Base-by-base conservation (phyloP, 2,329 filamentous ascomycete species). In the Microcyclospora pomicola region DNA sequence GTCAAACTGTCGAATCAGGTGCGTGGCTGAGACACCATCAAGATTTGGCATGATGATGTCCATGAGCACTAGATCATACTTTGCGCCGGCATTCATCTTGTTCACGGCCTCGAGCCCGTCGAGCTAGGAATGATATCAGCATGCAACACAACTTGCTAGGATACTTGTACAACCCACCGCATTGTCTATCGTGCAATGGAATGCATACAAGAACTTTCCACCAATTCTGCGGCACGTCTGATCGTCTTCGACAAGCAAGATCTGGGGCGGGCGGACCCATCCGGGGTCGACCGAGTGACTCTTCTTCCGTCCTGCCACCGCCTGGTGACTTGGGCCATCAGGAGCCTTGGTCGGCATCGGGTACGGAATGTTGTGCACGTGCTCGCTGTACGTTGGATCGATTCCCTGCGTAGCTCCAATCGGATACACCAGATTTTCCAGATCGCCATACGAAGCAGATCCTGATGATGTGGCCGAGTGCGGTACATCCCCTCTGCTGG, bases 341-440 rank as follows among this genome's bases (percentile, higher is more conserved):
- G 65, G 51, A 5, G 70, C 67, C 48, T 81, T 84, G 2, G 82
- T 69, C 12, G 74, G 84, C 61, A 84, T 68, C 7, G 80, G 70
- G 55, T 94, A 96, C 0, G 87, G 85, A 39, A 95, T 92, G 56
- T 93, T 94, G 63, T 88, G 77, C 54, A 95, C 85, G 54, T 95
- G 86, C 51, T 95, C 87, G 49, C 83, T 81, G 55, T 88, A 87
- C 71, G 93, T 91, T 1, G 88, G 87, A 55, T 95, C 87, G 48
- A 95, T 95, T 37, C 87, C 87, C 47, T 92, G 83, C 0, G 80
- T 91, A 47, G 86, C 77, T 13, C 87, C 87, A 12, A 93, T 85
- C 0, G 88, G 87, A 56, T 95, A 96, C 9, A 95, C 86, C 38
- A 92, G 73, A 45, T 71, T 72, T 43, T 82, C 77, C 33, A 80